phyloP scores from a whole-genome alignment of 805 yeast species.

The Starmerella vaccinii region DNA sequence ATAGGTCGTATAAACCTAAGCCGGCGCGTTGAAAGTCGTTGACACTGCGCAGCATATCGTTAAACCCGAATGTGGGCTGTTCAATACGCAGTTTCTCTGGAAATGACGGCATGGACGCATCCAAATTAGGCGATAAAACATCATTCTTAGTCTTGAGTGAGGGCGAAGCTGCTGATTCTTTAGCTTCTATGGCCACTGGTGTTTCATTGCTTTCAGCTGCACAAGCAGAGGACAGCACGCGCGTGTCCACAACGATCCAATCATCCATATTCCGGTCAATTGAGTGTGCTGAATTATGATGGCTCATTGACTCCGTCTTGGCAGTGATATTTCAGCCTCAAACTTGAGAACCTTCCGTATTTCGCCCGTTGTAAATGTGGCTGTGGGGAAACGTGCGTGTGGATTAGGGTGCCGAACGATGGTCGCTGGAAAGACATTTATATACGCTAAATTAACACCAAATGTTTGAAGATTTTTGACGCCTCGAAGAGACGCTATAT shows the following conservation, averaged over 20 bases:
- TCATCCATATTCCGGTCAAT: not conserved
- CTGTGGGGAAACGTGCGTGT: not conserved
- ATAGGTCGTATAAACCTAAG: not conserved
- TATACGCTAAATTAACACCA: not conserved
- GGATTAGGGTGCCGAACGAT: not conserved
- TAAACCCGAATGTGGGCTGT: not conserved
- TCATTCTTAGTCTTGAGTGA: not conserved
- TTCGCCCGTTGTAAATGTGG: not conserved
- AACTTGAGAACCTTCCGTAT: not conserved
- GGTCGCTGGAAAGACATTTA: not conserved
- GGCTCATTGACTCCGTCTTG: too few relatives aligned
- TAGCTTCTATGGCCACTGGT: not conserved
- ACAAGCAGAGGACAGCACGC: not conserved
- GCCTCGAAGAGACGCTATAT: too few relatives aligned
- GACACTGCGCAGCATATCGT: not conserved
- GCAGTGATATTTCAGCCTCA: not conserved
- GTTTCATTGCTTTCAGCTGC: not conserved
- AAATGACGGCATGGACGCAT: too few relatives aligned
- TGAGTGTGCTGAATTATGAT: too few relatives aligned
- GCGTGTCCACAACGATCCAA: not conserved
- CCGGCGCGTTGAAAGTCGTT: constrained; percentile 3
- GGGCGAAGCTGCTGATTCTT: too few relatives aligned
- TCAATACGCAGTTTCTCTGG: not conserved
- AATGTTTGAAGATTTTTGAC: too few relatives aligned
- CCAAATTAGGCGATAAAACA: not conserved